Base-by-base conservation (phyloP, 192 early-diverging fungal genomes). In the Coemansia guatemalensis region DNA sequence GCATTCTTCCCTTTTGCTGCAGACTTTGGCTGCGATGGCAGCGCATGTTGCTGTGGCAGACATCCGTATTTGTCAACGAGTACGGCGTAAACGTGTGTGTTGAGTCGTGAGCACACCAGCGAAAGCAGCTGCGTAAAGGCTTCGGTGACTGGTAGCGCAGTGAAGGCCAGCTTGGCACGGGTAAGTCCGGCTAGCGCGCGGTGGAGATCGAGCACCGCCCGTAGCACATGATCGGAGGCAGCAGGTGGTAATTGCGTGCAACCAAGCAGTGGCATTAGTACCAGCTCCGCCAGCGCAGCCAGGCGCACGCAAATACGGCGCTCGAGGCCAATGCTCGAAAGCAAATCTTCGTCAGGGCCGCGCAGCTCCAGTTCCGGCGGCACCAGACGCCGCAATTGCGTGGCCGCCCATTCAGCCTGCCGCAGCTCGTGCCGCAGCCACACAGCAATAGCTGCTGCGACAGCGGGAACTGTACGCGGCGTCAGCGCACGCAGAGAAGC, bases 391-490 rank as follows among this genome's bases (percentile, higher is more conserved):
- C 53, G 61, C 2, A 79, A 53, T 58, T 79, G 76, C 11, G 44
- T 33, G 5, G 50, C 27, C 0, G 64, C 67, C 75, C 75, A 78
- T 50, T 78, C 66, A 1, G 73, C 20, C 8, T 52, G 57, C 4
- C 67, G 71, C 24, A 78, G 66, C 59, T 78, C 75, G 4, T 41
- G 8, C 29, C 48, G 61, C 35, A 78, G 39, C 75, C 75, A 78
- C 35, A 56, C 12, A 11, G 56, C 48, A 35, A 69, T 26, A 1
- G 47, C 22, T 0, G 54, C 21, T 2, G 69, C 58, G 14, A 78
- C 59, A 1, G 60, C 32, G 5, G 75, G 70, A 11, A 78, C 33
- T 5, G 64, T 69, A 5, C 75, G 75, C 11, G 48, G 17, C 2
- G 63, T 73, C 35, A 62, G 67, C 8, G 60, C 47, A 0, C 57